Base-by-base conservation (phyloP, 2,329 filamentous ascomycete species). In the Aspergillus japonicus region DNA sequence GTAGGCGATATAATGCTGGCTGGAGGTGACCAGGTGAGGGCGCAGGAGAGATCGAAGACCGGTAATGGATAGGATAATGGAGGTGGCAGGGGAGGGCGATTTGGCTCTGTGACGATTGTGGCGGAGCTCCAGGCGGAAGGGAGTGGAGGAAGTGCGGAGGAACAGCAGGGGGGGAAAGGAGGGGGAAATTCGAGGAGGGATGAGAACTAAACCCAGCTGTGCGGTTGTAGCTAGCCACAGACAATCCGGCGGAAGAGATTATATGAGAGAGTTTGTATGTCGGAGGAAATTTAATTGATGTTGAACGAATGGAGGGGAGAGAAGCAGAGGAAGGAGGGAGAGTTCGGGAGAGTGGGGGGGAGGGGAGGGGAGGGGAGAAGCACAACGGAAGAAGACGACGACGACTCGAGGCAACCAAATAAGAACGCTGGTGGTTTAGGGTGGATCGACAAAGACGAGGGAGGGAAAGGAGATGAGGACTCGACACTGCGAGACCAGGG, bases 121-220 rank as follows among this genome's bases (percentile, higher is more conserved):
- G 53, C 53, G 53, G 53, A 55, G 53, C 44, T 55, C 53, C 42
- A 55, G 53, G 47, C 31, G 39, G 26, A 35, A 48, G 7, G 33
- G 54, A 56, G 23, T 39, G 29, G 42, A 35, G 58, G 47, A 54
- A 50, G 47, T 50, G 44, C 21, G 54, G 23, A 50, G 51, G 64
- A 65, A 64, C 44, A 44, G 31, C 48, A 64, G 64, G 64, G 64
- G 65, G 64, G 65, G 66, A 66, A 63, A 65, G 67, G 66, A 62
- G 66, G 56, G 60, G 55, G 44, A 35, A 2, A 12, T 35, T 16
- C 2, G 26, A 29, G 26, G 26, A 29, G 8, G 50, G 50, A 48
- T 55, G 48, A 16, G 26, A 50, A 54, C 54, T 44, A 35, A 23
- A 50, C 11, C 29, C 14, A 35, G 23, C 21, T 31, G 26, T 50